Evolutionary conservation across 441 rosid genomes (phyloP).

Genomic region (Gossypium laxum): DNA sequence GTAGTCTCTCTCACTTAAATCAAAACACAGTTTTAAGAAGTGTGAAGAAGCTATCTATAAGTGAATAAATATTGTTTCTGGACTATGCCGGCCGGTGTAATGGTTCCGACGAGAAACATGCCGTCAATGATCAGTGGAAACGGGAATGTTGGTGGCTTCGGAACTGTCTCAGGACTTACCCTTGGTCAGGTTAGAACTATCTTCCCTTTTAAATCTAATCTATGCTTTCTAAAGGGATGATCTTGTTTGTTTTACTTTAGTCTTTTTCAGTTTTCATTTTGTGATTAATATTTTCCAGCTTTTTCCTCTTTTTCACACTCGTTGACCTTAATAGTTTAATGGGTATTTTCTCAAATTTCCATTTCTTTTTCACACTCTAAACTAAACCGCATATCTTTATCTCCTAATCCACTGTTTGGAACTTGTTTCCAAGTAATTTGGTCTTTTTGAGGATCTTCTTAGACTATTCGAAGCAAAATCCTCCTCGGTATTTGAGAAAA

Average conservation of each 20-base stretch:
- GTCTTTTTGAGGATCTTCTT: not conserved
- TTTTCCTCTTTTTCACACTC: not conserved
- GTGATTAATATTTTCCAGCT: not conserved
- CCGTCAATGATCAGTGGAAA: slow-evolving; percentile 34
- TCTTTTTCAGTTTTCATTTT: not conserved
- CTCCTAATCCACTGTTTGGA: slow-evolving; percentile 9
- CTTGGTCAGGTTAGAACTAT: slow-evolving; percentile 40
- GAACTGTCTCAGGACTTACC: slow-evolving; percentile 37
- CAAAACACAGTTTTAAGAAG: not conserved
- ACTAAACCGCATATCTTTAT: slow-evolving; percentile 1
- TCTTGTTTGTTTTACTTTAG: too few relatives aligned
- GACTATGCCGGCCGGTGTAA: slow-evolving; percentile 49
- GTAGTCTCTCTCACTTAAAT: not conserved
- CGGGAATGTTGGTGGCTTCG: slow-evolving; percentile 34
- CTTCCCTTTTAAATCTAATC: not conserved
- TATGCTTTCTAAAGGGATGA: too few relatives aligned
- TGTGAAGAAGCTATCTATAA: not conserved
- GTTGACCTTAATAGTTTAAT: not conserved
- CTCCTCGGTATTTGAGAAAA: slow-evolving; percentile 38
- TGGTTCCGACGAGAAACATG: slow-evolving; percentile 54
- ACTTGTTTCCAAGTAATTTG: not conserved
- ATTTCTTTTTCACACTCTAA: not conserved
- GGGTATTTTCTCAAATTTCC: not conserved
- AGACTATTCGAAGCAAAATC: slow-evolving; percentile 23
- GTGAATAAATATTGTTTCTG: slow-evolving; percentile 8